phyloP scores from a whole-genome alignment of 768 basidiomycete genomes.

The Lactarius tabidus region DNA sequence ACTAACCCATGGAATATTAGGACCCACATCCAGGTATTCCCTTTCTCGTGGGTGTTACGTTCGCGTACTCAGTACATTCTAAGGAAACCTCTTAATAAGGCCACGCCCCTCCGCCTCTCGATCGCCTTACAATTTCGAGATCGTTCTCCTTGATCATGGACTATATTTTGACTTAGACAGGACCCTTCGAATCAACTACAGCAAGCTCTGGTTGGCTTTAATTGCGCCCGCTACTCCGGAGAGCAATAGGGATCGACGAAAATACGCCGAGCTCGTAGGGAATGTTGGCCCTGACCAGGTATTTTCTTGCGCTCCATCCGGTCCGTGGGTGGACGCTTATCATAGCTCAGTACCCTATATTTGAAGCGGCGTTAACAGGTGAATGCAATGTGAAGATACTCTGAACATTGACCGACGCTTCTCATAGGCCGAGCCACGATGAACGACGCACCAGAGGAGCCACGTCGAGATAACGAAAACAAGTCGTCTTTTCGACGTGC shows the following conservation, averaged over 20 bases:
- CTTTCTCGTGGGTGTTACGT: constrained; percentile 5
- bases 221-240: constrained; percentile 67
- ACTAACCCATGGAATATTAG: constrained; percentile 35
- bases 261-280: constrained; percentile 87
- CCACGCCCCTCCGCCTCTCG: constrained; percentile 55
- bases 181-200: constrained; percentile 75
- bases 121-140: constrained; percentile 93
- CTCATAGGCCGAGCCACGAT: constrained; percentile 59
- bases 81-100: constrained; percentile 89
- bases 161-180: constrained; percentile 88
- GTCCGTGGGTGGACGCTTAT: not conserved
- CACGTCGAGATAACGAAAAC: constrained; percentile 34
- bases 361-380: constrained; percentile 93
- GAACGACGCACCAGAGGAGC: constrained; percentile 54
- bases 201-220: constrained; percentile 87
- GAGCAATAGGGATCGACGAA: constrained; percentile 63
- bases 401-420: constrained; percentile 9
- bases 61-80: constrained; percentile 3
- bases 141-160: constrained; percentile 91
- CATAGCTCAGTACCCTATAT: constrained; percentile 72
- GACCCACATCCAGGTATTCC: constrained; percentile 80
- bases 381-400: constrained; percentile 3
- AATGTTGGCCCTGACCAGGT: constrained; percentile 88
- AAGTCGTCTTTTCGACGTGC: constrained; percentile 50
- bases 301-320: constrained; percentile 28